Evolutionary conservation across 1,139 yeast genomes (phyloP), one percentile per base, ranked within the genome.

Genomic region (Yamadazyma friedrichii): DNA sequence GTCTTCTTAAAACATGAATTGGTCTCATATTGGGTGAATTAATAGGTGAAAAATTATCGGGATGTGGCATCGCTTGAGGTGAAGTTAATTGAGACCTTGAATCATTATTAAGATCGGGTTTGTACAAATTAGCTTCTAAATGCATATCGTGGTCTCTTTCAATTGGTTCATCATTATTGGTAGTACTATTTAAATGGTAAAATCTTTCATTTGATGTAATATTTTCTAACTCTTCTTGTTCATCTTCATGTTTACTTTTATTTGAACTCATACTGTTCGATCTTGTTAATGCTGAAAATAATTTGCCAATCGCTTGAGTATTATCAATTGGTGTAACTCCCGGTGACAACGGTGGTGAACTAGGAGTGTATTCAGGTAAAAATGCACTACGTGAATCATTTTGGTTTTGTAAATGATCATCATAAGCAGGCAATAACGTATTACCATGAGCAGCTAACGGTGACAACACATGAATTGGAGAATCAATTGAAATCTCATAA

Each of bases 401-500:
- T 65, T 25, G 11, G 9, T 6, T 25, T 40, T 53, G 50, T 38
- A 55, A 40, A 36, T 54, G 52, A 35, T 65, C 68, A 33, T 63
- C 73, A 52, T 78, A 78, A 1, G 81, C 78, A 1, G 84, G 88
- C 40, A 84, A 63, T 31, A 84, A 59, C 0, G 91, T 84, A 52
- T 84, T 84, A 11, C 85, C 85, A 58, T 84, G 91, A 2, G 88
- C 84, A 40, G 89, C 85, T 33, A 70, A 54, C 13, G 74, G 70
- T 22, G 86, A 81, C 38, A 88, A 67, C 5, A 88, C 68, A 53
- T 87, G 95, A 47, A 89, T 80, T 6, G 97, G 97, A 9, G 95
- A 85, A 59, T 93, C 98, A 47, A 91, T 88, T 47, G 88, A 82
- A 36, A 93, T 84, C 63, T 93, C 98, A 56, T 85, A 93, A 59